phyloP scores from a whole-genome alignment of 2,329 filamentous ascomycete genomes.

The Ambrosiella cleistominuta region DNA sequence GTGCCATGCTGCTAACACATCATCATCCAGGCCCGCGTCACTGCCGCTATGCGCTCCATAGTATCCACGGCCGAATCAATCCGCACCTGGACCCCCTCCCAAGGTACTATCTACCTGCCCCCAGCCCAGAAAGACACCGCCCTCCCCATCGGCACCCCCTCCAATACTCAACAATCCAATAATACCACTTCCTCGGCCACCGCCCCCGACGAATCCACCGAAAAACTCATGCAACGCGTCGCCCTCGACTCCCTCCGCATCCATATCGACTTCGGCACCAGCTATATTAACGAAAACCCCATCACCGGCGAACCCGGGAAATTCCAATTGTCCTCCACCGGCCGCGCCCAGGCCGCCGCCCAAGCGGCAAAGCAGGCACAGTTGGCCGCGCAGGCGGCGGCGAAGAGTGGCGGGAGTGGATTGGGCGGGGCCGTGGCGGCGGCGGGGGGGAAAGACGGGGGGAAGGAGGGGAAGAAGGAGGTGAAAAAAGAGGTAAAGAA shows the following conservation, averaged over 20 bases:
- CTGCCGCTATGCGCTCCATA: constrained; percentile 34
- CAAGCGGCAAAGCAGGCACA: constrained; percentile 12
- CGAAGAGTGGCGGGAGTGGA: neutral
- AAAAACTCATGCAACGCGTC: constrained; percentile 27
- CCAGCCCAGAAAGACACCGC: constrained; percentile 17
- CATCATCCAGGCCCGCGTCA: constrained; percentile 31
- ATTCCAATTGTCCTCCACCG: constrained; percentile 46
- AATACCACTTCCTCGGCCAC: constrained; percentile 8
- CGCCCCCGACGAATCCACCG: constrained; percentile 19
- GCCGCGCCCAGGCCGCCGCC: constrained; percentile 25
- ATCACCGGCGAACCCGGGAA: constrained; percentile 49
- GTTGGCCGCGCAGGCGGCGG: constrained; percentile 5
- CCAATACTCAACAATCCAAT: constrained; percentile 12
- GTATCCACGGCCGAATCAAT: constrained; percentile 33
- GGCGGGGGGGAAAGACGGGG: constrained; percentile 5
- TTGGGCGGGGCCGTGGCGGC: neutral
- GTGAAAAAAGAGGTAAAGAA: constrained; percentile 15
- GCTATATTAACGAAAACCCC: constrained; percentile 51
- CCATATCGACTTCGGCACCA: constrained; percentile 41
- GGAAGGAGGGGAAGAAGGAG: constrained; percentile 19
- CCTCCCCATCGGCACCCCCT: neutral
- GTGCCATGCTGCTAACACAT: neutral
- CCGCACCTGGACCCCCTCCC: constrained; percentile 36
- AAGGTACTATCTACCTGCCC: constrained; percentile 33
- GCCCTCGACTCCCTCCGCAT: constrained; percentile 41